Base-by-base conservation (phyloP, 768 basidiomycete genomes). In the Mrakia gelida region DNA sequence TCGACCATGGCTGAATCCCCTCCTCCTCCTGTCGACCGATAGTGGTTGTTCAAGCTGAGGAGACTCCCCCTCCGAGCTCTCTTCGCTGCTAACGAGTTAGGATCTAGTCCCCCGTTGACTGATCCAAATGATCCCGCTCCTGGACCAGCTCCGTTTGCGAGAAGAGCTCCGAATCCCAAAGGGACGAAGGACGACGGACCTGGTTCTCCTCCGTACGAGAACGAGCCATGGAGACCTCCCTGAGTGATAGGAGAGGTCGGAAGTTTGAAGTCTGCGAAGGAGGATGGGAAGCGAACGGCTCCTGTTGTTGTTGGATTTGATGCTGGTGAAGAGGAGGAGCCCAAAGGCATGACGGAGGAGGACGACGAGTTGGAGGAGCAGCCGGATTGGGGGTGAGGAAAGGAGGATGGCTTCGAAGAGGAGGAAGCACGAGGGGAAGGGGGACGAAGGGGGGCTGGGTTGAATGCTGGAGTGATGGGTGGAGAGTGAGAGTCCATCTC, bases 401-500 rank as follows among this genome's bases (percentile, higher is more conserved):
- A 26, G 34, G 41, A 26, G 38, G 49, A 52, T 21, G 49, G 49
- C 18, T 52, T 52, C n/a, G 59, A n/a, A 1, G 26, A n/a, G 5
- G 54, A 56, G 18, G 23, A 30, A 23, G 34, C 41, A 23, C 15
- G 38, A 45, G 67, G 67, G 9, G 34, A 38, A 70, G 38, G 65
- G 15, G 32, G 65, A 38, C 32, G 65, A 21, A 67, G n/a, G 8
- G 32, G 67, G 28, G 38, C 67, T 1, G 38, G 67, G 26, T n/a
- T 26, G 34, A n/a, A 38, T 45, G 38, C 34, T 34, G 34, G 67
- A 41, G 38, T 41, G 9, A 41, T 70, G 21, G 67, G 34, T 43
- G 67, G 67, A 21, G 67, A 70, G 38, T 70, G 34, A n/a, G 65
- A 34, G 21, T 70, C 67, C 67, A 70, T 70, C 18, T 70, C 67